A percentile compares a stretch with the other conserved stretches of the same genome.
These are phyloP conservation scores for Medicago ruthenica DNA, from an alignment of 306 rosid genomes.

Conservation along the genomic window DNA sequence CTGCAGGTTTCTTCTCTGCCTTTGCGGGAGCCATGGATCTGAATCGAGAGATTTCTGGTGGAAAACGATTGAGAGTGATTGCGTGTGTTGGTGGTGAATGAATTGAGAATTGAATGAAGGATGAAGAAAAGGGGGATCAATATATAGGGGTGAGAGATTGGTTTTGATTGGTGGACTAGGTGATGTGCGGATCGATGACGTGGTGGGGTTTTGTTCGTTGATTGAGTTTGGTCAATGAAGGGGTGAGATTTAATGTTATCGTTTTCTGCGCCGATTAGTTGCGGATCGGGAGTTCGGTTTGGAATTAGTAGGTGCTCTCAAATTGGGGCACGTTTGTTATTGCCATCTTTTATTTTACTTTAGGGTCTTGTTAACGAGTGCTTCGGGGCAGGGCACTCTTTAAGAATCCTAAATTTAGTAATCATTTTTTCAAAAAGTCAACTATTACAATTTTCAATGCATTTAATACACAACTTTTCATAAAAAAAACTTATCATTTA, in stretches of 20 bases:
- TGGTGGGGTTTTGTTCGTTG: background rate
- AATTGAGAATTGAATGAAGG: background rate
- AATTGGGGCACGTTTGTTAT: background rate
- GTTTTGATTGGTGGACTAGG: constrained; percentile 32
- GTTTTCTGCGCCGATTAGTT: background rate
- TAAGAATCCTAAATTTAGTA: too few relatives aligned
- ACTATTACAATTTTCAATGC: too few relatives aligned
- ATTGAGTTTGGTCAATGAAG: background rate
- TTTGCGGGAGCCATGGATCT: constrained; percentile 69
- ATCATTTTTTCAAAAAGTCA: too few relatives aligned
- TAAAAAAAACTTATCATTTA: too few relatives aligned
- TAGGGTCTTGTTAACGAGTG: too few relatives aligned
- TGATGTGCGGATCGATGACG: constrained; percentile 36
- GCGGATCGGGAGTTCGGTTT: background rate
- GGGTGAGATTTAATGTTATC: constrained; percentile 27
- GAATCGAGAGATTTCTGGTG: background rate
- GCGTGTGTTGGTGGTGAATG: too few relatives aligned
- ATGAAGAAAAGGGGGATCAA: background rate
- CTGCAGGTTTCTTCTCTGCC: constrained; percentile 77
- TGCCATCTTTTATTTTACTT: too few relatives aligned
- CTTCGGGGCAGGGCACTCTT: too few relatives aligned
- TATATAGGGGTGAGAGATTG: constrained; percentile 36
- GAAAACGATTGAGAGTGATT: background rate
- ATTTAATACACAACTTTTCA: too few relatives aligned
- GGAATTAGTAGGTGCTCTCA: background rate